Evolutionary conservation across 2,329 filamentous ascomycete genomes (phyloP), one percentile per base, ranked within the genome.

Genomic region (Clathrospora elynae): DNA sequence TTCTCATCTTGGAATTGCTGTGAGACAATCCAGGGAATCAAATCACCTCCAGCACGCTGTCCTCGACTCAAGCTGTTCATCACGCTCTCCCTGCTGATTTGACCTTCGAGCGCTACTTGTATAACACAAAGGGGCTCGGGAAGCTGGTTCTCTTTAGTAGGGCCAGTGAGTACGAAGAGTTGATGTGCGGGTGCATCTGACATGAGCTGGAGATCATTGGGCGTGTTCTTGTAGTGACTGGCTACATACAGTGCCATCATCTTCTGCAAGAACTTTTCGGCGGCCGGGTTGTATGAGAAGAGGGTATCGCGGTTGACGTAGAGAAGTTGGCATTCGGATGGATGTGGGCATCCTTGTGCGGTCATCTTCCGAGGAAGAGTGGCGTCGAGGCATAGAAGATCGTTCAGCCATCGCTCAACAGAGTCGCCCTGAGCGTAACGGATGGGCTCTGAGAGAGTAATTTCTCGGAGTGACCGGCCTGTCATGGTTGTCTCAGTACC

Each of bases 1-100:
- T 96, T 90, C 55, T 95, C 90, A 61, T 99, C 93, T 66, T 97
- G 93, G 75, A 96, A 99, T 67, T 99, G 93, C 67, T 97, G 91
- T 67, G 90, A 95, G 51, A 99, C 88, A 20, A 97, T 81, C 93
- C 93, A 99, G 1, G 93, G 93, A 43, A 99, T 99, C 39, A 99
- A 75, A 70, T 99, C 93, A 61, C 93, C 93, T 25, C 88, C 85
- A 1, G 92, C 90, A 57, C 93, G 81, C 66, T 93, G 88, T 24
- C 93, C 95, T 66, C 93, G 83, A 61, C 88, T 92, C 52, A 99
- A 74, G 67, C 88, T 88, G 72, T 90, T 95, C 45, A 96, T 76
- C 3, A 99, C 91, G 64, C 91, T 97, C 62, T 95, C 86, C 53
- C 85, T 83, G 75, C 91, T 96, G 64, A 99, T 99, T 56, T 89